Evolutionary conservation across 805 yeast species (phyloP), one percentile per base, ranked within the genome.

Genomic region (Kluyveromyces aestuarii): DNA sequence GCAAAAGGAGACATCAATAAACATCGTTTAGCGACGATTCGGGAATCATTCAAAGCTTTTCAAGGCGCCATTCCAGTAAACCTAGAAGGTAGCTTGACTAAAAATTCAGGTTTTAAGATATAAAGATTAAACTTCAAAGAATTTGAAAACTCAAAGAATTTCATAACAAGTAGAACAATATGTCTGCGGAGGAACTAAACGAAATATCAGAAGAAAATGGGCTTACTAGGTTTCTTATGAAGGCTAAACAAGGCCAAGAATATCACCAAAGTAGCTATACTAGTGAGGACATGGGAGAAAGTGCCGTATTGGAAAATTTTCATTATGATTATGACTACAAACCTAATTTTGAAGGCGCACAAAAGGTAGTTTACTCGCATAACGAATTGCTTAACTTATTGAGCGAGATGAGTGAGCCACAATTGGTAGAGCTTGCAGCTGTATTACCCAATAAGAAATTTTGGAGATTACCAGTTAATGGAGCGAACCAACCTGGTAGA

Each of bases 401-500:
- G 9, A 51, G 54, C 19, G 44, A 60, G 46, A 40, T 62, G 1
- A 61, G 67, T 7, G 59, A 63, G n/a, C 59, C 56, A 36, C 59
- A 73, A 33, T 50, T 70, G 18, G 58, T 59, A 14, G 57, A 61
- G 45, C 64, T 67, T 50, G 57, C 62, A 7, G 58, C 66, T 13
- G 52, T 61, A 27, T 65, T 77, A 52, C 82, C 83, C 2, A 74
- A 68, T 37, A 65, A 61, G 47, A 65, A 70, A 16, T 80, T 79
- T 55, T 80, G 81, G 76, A 70, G 76, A 50, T 57, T 70, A 47
- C 68, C 66, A 52, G 45, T 19, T 16, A 43, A 40, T 27, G 41
- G 39, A 27, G 45, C 44, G 25, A 50, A 49, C 27, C 44, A 27
- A 18, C 48, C 50, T 30, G 49, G 50, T 27, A 42, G 51, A 17